Base-by-base conservation (phyloP, 2,329 filamentous ascomycete species). In the Peltaster fructicola region DNA sequence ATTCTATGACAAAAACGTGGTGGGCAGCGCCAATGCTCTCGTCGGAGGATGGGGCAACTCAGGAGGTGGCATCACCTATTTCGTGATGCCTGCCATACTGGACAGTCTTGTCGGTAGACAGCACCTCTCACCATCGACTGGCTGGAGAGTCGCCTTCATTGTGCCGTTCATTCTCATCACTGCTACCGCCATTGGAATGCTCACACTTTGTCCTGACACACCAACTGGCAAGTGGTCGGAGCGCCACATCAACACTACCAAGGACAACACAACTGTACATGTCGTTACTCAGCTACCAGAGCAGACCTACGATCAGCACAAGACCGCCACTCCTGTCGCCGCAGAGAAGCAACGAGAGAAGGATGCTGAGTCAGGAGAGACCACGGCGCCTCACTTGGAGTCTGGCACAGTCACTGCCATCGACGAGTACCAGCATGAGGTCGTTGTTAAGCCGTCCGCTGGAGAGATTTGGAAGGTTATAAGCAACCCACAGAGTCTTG, bases 1-100 rank as follows among this genome's bases (percentile, higher is more conserved):
- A 1, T 30, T 30, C 20, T 30, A 0, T 45, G 80, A 91, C 53
- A 84, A 80, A 54, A 84, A 80, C 37, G 62, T 90, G 10, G 75
- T 90, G 8, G 81, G 81, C 23, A 80, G 77, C 5, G 76, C 79
- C 32, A 91, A 90, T 42, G 74, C 78, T 3, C 53, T 90, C 9
- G 71, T 79, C 2, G 81, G 71, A 18, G 81, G 81, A 6, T 76
- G 74, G 59, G 81, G 80, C 22, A 90, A 88, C 39, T 65, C 77
- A 12, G 80, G 81, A 28, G 81, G 80, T 35, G 80, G 81, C 30
- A 74, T 88, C 33, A 88, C 80, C 4, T 88, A 88, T 53, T 85
- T 88, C 48, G 65, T 82, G 36, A 88, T 88, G 78, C 23, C 21
- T 7, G n/a, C 22, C 8, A 30, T 30, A 2, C 26, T 24, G 20